Evolutionary conservation across 352 stramenopile species (phyloP).

Genomic region (Pythium aristosporum): DNA sequence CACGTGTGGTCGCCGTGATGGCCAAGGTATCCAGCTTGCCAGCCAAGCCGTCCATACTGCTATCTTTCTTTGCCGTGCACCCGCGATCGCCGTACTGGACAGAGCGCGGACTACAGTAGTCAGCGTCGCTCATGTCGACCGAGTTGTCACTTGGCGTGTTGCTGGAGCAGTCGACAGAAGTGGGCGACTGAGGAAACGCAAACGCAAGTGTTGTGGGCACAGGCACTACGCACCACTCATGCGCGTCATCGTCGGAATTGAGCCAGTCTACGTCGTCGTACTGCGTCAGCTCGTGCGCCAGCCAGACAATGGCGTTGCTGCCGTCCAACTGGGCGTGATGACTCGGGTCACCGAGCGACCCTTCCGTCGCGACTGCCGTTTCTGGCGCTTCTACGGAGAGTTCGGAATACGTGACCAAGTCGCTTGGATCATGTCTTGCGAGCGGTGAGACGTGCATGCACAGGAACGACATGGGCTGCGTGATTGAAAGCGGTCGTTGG

Average conservation of each 20-base stretch:
- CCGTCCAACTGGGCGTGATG: background rate
- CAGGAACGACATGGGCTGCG: background rate
- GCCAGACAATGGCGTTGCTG: background rate
- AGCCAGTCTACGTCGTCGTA: slow-evolving; percentile 9
- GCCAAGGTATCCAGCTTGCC: background rate
- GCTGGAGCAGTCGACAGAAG: slow-evolving; percentile 15
- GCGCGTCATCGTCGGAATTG: background rate
- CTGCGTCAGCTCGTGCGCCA: background rate
- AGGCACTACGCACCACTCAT: slow-evolving; percentile 10
- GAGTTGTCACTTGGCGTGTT: background rate
- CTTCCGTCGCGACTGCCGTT: background rate
- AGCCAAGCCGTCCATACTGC: background rate
- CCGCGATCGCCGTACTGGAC: background rate
- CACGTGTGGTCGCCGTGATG: background rate
- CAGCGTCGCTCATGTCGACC: background rate
- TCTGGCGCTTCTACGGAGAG: background rate
- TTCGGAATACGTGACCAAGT: background rate
- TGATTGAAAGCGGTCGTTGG: background rate
- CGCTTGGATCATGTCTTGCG: background rate
- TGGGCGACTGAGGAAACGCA: slow-evolving; percentile 15
- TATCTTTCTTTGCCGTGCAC: background rate
- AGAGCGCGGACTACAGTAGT: background rate
- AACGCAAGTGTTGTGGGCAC: background rate
- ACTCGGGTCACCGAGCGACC: background rate
- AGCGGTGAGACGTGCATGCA: background rate